Percentiles rank a stretch among this genome's conserved stretches.
These are phyloP conservation scores for Fusarium oxysporum DNA, from an alignment of 2,329 filamentous ascomycete species.

Conservation along the genomic window DNA sequence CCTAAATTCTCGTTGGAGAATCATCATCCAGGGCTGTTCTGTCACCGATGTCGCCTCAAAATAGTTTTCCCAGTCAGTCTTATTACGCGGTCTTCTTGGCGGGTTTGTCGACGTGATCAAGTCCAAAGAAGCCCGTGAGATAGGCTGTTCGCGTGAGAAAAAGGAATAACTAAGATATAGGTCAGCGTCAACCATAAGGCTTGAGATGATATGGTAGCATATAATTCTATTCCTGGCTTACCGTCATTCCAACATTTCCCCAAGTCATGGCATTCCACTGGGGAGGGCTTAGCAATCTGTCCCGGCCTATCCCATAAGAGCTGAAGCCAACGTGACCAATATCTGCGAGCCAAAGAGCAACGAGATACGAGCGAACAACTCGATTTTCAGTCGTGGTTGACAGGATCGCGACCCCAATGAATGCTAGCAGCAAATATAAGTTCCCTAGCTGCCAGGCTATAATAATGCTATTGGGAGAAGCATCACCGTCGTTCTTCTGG, in stretches of 20 bases:
- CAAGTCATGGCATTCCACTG: slow-evolving; percentile 78
- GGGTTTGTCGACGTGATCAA: slow-evolving; percentile 48
- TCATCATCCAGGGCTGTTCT: background rate
- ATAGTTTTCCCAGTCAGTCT: background rate
- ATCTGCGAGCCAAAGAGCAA: slow-evolving; percentile 74
- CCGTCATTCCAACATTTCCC: slow-evolving; percentile 77
- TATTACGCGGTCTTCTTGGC: slow-evolving; percentile 46
- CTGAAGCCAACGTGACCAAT: slow-evolving; percentile 75
- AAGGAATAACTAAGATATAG: slow-evolving; percentile 59
- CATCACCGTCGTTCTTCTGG: slow-evolving; percentile 47
- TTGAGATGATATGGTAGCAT: background rate
- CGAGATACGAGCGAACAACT: slow-evolving; percentile 74
- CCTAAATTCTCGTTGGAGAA: background rate
- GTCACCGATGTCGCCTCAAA: background rate
- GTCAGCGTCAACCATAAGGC: background rate
- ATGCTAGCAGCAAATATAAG: slow-evolving; percentile 72
- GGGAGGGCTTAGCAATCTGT: slow-evolving; percentile 62
- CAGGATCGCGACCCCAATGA: slow-evolving; percentile 73
- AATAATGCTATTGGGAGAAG: slow-evolving; percentile 62
- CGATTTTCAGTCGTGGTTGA: slow-evolving; percentile 72
- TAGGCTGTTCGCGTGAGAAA: slow-evolving; percentile 68
- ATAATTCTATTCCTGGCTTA: slow-evolving; percentile 49
- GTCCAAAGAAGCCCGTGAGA: slow-evolving; percentile 69
- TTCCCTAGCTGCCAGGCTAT: slow-evolving; percentile 77
- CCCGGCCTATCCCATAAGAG: slow-evolving; percentile 67